phyloP scores from a whole-genome alignment of 352 stramenopile species.

The Pythium aristosporum region DNA sequence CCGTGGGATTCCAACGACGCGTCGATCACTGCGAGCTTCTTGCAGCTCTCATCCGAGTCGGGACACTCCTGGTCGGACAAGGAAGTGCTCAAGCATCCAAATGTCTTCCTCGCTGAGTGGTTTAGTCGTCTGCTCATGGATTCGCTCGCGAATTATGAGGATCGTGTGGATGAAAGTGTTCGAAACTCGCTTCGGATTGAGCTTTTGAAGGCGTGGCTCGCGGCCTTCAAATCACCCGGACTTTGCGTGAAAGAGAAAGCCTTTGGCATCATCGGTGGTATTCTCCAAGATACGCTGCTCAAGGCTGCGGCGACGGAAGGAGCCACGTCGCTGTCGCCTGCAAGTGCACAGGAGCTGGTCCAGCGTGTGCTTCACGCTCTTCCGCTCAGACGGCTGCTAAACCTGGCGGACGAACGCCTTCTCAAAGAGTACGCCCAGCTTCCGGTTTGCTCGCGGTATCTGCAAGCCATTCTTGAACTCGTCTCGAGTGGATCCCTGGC shows the following conservation, averaged over 20 bases:
- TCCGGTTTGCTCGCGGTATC: constrained; percentile 79
- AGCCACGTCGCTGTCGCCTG: neutral
- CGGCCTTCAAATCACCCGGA: constrained; percentile 81
- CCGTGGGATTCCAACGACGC: constrained; percentile 80
- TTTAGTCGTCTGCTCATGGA: constrained; percentile 78
- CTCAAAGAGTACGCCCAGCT: constrained; percentile 73
- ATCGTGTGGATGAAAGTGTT: constrained; percentile 33
- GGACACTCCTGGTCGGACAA: constrained; percentile 79
- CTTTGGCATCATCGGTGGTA: constrained; percentile 69
- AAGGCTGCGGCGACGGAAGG: constrained; percentile 23
- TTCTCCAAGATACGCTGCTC: constrained; percentile 79
- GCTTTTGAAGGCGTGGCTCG: constrained; percentile 77
- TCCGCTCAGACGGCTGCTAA: constrained; percentile 66
- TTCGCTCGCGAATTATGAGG: constrained; percentile 44
- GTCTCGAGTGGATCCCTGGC: constrained; percentile 69
- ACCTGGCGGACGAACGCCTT: constrained; percentile 73
- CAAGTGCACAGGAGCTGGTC: constrained; percentile 18
- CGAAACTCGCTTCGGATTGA: constrained; percentile 62
- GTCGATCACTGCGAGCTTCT: constrained; percentile 61
- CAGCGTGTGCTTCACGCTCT: constrained; percentile 42
- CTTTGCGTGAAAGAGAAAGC: constrained; percentile 86
- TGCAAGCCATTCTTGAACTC: constrained; percentile 85
- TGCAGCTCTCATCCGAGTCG: constrained; percentile 69
- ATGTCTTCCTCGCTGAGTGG: constrained; percentile 86
- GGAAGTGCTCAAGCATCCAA: constrained; percentile 80